Percentiles rank a stretch among this genome's conserved stretches.
Evolutionary conservation across 108 stramenopile genomes (phyloP).

Genomic region (Epithemia pelagica): DNA sequence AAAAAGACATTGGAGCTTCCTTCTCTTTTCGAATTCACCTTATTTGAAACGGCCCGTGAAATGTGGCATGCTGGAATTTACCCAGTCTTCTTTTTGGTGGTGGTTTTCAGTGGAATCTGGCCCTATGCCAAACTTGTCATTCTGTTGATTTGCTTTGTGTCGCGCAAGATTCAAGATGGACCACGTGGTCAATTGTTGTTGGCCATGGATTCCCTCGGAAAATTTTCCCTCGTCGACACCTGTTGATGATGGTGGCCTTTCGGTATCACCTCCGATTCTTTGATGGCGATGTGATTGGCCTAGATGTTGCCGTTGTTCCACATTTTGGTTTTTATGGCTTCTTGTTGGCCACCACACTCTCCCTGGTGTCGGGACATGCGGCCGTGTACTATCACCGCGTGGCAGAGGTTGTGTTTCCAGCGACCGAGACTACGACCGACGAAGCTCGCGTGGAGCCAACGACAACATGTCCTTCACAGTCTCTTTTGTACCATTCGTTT

Average conservation of each 20-base stretch:
- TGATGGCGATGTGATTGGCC: conserved; percentile 22
- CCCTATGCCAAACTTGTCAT: conserved; percentile 83
- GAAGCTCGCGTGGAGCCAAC: neutral
- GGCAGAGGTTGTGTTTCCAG: neutral
- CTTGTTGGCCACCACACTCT: conserved; percentile 75
- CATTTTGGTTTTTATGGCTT: conserved; percentile 83
- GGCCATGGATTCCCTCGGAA: conserved; percentile 76
- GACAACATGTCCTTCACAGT: neutral
- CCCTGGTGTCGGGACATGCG: conserved; percentile 70
- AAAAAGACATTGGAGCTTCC: conserved; percentile 31
- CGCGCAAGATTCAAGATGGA: conserved; percentile 12
- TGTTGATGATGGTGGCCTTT: conserved; percentile 90
- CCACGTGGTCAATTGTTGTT: conserved; percentile 64
- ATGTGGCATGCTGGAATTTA: conserved; percentile 83
- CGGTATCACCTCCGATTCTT: conserved; percentile 53
- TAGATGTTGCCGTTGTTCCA: conserved; percentile 72
- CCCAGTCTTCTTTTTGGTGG: conserved; percentile 70
- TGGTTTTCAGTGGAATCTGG: conserved; percentile 87
- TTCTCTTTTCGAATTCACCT: conserved; percentile 62
- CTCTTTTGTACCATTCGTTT: conserved; percentile 22
- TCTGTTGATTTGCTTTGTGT: conserved; percentile 67
- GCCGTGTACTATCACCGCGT: conserved; percentile 73
- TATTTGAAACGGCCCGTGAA: conserved; percentile 73
- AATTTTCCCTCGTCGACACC: conserved; percentile 89
- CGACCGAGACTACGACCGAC: neutral